Evolutionary conservation across 1,284 basidiomycete genomes (phyloP).

Genomic region (Ceratobasidium theobromae): DNA sequence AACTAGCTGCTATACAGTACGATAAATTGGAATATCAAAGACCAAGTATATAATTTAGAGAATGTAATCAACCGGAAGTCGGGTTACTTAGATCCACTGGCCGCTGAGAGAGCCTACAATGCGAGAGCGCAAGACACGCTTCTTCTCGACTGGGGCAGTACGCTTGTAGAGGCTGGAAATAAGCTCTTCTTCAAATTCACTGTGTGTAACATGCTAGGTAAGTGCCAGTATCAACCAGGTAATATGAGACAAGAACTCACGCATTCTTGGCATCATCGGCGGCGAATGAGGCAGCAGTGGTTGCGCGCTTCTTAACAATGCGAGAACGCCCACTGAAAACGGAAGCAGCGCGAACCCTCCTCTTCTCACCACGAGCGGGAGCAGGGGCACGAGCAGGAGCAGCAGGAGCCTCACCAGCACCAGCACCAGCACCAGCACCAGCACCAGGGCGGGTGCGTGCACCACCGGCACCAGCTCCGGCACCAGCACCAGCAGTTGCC

Average conservation of each 20-base stretch:
- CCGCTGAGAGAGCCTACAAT: conserved; percentile 24
- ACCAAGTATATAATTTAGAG: neutral
- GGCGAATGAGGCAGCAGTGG: conserved; percentile 5
- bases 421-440: neutral
- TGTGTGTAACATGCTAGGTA: neutral
- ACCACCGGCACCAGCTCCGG: too few species aligned
- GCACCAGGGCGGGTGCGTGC: neutral
- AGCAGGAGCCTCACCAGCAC: neutral
- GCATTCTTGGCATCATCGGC: conserved; percentile 21
- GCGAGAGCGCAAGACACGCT: conserved; percentile 21
- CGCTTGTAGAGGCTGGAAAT: conserved; percentile 23
- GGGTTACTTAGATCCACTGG: conserved; percentile 19
- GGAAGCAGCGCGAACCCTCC: too few species aligned
- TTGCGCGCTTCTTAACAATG: conserved; percentile 12
- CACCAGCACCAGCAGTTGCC: too few species aligned
- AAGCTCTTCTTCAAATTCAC: conserved; percentile 20
- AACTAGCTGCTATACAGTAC: conserved; percentile 1
- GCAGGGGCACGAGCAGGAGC: neutral
- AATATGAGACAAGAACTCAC: neutral
- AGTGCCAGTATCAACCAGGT: neutral
- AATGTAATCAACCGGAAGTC: neutral
- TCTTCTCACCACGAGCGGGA: neutral
- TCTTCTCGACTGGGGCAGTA: conserved; percentile 7
- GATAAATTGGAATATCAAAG: neutral
- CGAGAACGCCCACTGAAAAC: too few species aligned